Conservation (phyloP, 129 eudicot species). For the Daucus carota region DNA sequence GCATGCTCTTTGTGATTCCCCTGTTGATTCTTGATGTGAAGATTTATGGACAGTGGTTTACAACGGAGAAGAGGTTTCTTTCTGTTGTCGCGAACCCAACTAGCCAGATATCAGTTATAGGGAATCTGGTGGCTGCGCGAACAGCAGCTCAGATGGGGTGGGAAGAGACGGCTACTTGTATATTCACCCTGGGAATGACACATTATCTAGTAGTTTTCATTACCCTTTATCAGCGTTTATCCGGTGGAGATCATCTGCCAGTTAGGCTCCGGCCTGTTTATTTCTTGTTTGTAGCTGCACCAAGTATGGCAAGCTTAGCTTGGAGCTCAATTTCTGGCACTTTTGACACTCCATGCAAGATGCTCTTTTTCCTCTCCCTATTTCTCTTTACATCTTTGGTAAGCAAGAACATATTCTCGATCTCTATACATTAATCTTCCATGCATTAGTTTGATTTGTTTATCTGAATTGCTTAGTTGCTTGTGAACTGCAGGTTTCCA, state of each 20-base stretch:
- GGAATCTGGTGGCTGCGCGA: conserved; percentile 69
- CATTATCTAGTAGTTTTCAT: conserved; percentile 76
- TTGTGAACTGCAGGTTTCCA: conserved; percentile 29
- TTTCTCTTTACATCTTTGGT: conserved; percentile 77
- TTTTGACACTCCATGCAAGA: conserved; percentile 49
- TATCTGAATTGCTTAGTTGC: background rate
- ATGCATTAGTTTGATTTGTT: background rate
- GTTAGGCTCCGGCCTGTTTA: conserved; percentile 61
- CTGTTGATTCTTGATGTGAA: conserved; percentile 62
- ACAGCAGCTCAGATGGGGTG: conserved; percentile 68
- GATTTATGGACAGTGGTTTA: conserved; percentile 88
- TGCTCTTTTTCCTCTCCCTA: conserved; percentile 73
- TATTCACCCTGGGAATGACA: conserved; percentile 55
- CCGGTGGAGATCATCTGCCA: conserved; percentile 48
- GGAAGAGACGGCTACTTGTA: conserved; percentile 58
- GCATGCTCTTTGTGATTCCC: conserved; percentile 48
- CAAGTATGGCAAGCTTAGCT: conserved; percentile 70
- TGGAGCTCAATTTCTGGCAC: conserved; percentile 67
- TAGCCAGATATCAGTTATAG: conserved; percentile 69
- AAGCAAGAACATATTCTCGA: conserved; percentile 15
- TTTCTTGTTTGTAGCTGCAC: conserved; percentile 76
- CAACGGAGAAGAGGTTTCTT: conserved; percentile 51
- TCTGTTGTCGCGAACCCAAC: conserved; percentile 78
- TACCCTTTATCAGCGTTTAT: conserved; percentile 67
- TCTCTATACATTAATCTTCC: background rate